These are phyloP conservation scores for Hypoxylon subgilvum DNA, from an alignment of 495 filamentous ascomycete genomes.

Conservation along the genomic window DNA sequence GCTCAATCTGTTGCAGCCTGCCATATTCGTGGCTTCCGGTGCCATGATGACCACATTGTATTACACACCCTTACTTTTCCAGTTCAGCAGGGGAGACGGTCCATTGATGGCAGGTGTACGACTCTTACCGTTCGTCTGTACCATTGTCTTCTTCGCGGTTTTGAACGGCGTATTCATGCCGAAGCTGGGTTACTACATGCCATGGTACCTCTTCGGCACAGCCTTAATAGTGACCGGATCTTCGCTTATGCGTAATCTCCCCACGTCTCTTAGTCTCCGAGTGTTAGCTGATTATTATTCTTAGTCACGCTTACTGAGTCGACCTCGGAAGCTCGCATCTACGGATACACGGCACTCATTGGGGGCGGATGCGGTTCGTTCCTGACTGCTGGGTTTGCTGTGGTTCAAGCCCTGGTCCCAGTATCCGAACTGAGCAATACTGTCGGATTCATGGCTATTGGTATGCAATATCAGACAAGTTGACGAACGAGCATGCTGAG, in stretches of 20 bases:
- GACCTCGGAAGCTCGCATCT: not conserved
- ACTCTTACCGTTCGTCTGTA: slow-evolving; percentile 58
- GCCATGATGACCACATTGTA: too few relatives aligned
- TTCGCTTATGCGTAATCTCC: slow-evolving; percentile 8
- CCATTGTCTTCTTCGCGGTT: slow-evolving; percentile 47
- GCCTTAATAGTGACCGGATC: slow-evolving; percentile 52
- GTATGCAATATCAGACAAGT: not conserved
- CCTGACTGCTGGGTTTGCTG: not conserved
- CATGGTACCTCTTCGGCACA: slow-evolving; percentile 60
- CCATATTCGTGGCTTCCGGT: slow-evolving; percentile 55
- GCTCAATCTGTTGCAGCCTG: slow-evolving; percentile 55
- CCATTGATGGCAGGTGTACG: slow-evolving; percentile 46
- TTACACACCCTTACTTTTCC: too few relatives aligned
- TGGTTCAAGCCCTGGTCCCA: not conserved
- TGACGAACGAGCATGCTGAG: too few relatives aligned
- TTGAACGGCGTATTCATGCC: slow-evolving; percentile 54
- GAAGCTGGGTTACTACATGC: slow-evolving; percentile 57
- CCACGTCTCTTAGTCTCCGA: too few relatives aligned
- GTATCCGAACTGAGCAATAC: not conserved
- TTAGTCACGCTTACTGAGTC: too few relatives aligned
- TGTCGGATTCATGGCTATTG: not conserved
- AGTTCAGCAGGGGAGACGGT: slow-evolving; percentile 42
- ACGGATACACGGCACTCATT: not conserved
- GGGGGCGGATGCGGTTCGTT: not conserved
- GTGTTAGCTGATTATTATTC: too few relatives aligned